Conservation (phyloP, 345 rosid genomes). For the Bretschneidera sinensis region DNA sequence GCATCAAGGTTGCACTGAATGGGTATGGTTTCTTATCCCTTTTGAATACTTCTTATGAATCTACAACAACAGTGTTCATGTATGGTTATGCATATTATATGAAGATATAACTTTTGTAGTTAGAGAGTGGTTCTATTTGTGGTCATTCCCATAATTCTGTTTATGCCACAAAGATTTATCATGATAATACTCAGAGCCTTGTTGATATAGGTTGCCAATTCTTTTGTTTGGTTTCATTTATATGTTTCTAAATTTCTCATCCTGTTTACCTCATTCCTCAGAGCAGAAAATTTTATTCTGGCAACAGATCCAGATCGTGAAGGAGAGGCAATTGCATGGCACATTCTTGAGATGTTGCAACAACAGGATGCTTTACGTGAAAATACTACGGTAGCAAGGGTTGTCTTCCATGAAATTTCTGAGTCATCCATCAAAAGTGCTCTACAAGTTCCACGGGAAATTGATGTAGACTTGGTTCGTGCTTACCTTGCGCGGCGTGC, state of each 20-base stretch:
- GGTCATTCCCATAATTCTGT: not conserved
- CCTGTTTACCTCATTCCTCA: conserved; percentile 47
- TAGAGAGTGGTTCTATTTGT: not conserved
- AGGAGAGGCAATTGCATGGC: conserved; percentile 99
- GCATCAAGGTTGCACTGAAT: conserved; percentile 80
- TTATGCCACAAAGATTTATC: not conserved
- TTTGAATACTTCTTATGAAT: conserved; percentile 4
- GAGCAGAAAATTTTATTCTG: conserved; percentile 91
- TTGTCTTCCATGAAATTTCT: conserved; percentile 94
- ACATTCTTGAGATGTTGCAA: conserved; percentile 92
- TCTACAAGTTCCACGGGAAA: conserved; percentile 73
- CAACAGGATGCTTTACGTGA: conserved; percentile 87
- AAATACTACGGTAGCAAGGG: conserved; percentile 73
- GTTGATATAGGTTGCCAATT: conserved; percentile 6
- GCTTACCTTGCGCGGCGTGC: conserved; percentile 97
- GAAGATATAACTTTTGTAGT: conserved; percentile 5
- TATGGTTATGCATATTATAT: no score
- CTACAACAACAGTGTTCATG: not conserved
- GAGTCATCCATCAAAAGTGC: conserved; percentile 82
- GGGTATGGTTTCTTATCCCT: conserved; percentile 44
- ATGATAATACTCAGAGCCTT: not conserved
- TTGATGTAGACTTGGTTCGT: conserved; percentile 79
- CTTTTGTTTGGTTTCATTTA: conserved; percentile 8
- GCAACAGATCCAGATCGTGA: conserved; percentile 99
- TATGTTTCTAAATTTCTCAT: conserved; percentile 30